phyloP scores from a whole-genome alignment of 768 basidiomycete species.

The Chalciporus sphaerocephalus region DNA sequence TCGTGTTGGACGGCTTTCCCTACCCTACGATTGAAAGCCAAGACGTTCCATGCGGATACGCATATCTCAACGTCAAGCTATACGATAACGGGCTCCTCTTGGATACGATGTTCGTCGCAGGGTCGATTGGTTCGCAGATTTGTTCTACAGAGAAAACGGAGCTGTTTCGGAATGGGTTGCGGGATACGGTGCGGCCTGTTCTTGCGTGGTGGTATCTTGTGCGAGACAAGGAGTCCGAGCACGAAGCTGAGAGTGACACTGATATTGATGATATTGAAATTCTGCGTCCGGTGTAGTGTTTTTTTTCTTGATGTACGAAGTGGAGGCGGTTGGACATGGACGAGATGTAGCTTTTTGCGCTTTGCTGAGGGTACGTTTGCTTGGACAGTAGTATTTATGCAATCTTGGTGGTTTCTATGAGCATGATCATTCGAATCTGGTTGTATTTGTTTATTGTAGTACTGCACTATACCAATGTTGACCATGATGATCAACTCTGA shows the following conservation, averaged over 20 bases:
- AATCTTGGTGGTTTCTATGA: too few species aligned
- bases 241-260: neutral
- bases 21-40: slow-evolving; percentile 28
- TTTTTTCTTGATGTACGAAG: neutral
- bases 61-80: slow-evolving; percentile 27
- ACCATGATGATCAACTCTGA: too few species aligned
- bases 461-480: too few species aligned
- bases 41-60: slow-evolving; percentile 30
- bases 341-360: too few species aligned
- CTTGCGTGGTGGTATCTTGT: slow-evolving; percentile 32
- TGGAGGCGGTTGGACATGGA: neutral
- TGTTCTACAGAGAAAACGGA: slow-evolving; percentile 29
- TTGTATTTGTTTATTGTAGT: too few species aligned
- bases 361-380: too few species aligned
- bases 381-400: too few species aligned
- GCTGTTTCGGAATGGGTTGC: slow-evolving; percentile 27
- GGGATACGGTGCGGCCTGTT: slow-evolving; percentile 31
- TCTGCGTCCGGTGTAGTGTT: neutral
- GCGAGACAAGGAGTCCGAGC: neutral
- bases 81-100: slow-evolving; percentile 24
- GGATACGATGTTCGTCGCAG: slow-evolving; percentile 29
- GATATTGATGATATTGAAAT: neutral
- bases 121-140: slow-evolving; percentile 27
- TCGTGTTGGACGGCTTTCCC: slow-evolving; percentile 26
- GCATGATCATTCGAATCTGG: too few species aligned